Evolutionary conservation across 176 grass and related monocot genomes (phyloP).

Genomic region (Cenchrus americanus): DNA sequence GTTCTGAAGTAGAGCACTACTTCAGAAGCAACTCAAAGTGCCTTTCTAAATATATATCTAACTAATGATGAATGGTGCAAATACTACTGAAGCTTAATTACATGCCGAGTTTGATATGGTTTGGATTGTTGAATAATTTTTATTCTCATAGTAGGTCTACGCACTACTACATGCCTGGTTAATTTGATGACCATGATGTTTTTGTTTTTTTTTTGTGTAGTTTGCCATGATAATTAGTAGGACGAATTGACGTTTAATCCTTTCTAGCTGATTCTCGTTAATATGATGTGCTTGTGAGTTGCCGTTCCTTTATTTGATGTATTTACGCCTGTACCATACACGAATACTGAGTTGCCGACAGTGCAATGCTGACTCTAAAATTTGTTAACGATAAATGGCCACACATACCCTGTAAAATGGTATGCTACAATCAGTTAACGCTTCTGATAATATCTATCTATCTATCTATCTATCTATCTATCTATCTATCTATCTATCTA

Average conservation of each 20-base stretch:
- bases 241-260: neutral
- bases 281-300: neutral
- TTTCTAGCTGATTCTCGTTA: conserved; percentile 9
- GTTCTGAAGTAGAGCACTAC: too few relatives aligned
- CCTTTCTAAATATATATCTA: neutral
- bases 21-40: neutral
- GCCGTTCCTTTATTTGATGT: neutral
- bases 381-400: neutral
- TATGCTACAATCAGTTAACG: neutral
- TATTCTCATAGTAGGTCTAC: neutral
- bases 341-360: neutral
- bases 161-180: neutral
- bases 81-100: neutral
- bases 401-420: neutral
- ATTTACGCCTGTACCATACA: neutral
- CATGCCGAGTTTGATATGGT: neutral
- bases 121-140: neutral
- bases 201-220: neutral
- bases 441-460: neutral
- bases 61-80: neutral
- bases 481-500: too few relatives aligned
- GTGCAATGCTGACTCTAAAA: neutral
- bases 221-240: neutral
- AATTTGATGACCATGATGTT: neutral
- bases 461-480: too few relatives aligned